Evolutionary conservation across 2,329 filamentous ascomycete genomes (phyloP), one percentile per base, ranked within the genome.

Genomic region (Neonectria ditissima): DNA sequence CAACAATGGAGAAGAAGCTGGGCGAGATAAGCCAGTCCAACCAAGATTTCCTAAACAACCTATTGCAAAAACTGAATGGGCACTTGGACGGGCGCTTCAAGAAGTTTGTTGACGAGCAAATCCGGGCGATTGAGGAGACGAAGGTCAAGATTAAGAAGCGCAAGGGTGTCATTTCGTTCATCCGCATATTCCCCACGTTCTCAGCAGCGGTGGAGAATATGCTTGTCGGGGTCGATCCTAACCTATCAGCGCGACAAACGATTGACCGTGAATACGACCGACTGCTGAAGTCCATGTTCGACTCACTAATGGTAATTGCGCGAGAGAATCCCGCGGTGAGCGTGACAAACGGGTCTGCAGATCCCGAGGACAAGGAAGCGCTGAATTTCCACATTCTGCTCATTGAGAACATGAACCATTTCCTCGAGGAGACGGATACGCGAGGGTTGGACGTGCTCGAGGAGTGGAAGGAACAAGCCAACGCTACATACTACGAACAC

Each of bases 91-190:
- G 87, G 2, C 87, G 92, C 3, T 97, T 97, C 81, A 89, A 86
- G 65, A 93, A 92, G 66, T 97, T 98, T 72, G 89, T 98, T 9
- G 95, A 98, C 69, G 93, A 97, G 68, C 96, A 99, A 77, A 92
- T 98, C 63, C 92, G 93, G 26, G 94, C 94, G 5, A 97, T 98
- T 67, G 96, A 98, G 80, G 96, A 98, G 65, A 98, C 94, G 41
- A 98, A 98, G 80, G 95, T 99, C 78, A 97, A 97, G 83, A 94
- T 97, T 80, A 97, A 97, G 84, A 98, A 98, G 84, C 91, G 96
- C 70, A 97, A 97, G 81, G 95, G 96, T 11, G 93, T 99, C 60
- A 97, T 98, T 73, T 90, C 91, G 16, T 98, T 98, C 78, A 95
- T 98, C 83, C 92, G 93, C 68, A 91, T 95, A 43, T 98, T 98